phyloP scores from a whole-genome alignment of 768 basidiomycete genomes.

The Rhodosporidiobolus sp. region DNA sequence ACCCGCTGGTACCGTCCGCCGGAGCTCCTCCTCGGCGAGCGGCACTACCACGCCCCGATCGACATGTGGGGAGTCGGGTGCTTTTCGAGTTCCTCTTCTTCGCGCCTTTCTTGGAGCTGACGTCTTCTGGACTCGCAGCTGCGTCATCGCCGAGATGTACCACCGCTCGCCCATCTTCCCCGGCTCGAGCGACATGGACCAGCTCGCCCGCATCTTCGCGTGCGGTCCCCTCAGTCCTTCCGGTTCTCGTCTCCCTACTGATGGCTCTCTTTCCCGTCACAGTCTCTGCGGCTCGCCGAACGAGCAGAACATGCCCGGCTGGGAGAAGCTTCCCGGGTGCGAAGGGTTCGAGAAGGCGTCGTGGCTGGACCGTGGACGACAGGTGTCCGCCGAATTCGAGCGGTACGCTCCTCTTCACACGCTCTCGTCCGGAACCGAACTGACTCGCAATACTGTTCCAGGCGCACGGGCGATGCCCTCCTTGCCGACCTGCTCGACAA shows the following conservation, averaged over 20 bases:
- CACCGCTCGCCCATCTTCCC: conserved; percentile 77
- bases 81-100: conserved; percentile 45
- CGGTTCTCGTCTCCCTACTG: neutral
- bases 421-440: neutral
- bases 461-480: conserved; percentile 3
- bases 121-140: conserved; percentile 54
- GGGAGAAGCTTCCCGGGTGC: conserved; percentile 47
- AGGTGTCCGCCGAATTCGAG: neutral
- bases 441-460: conserved; percentile 6
- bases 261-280: neutral
- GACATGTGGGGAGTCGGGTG: conserved; percentile 98
- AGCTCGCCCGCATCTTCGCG: conserved; percentile 81
- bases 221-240: neutral
- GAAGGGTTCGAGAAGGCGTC: conserved; percentile 43
- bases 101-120: neutral
- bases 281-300: conserved; percentile 62
- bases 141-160: conserved; percentile 97
- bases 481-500: conserved; percentile 72
- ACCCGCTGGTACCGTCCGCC: conserved; percentile 94
- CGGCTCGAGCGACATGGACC: conserved; percentile 85
- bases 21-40: conserved; percentile 81
- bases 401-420: conserved; percentile 2
- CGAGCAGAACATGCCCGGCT: conserved; percentile 50
- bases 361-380: neutral
- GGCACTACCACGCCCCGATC: conserved; percentile 86